Conservation (phyloP, 169 alveolate genomes). For the Plasmodium fragile region DNA sequence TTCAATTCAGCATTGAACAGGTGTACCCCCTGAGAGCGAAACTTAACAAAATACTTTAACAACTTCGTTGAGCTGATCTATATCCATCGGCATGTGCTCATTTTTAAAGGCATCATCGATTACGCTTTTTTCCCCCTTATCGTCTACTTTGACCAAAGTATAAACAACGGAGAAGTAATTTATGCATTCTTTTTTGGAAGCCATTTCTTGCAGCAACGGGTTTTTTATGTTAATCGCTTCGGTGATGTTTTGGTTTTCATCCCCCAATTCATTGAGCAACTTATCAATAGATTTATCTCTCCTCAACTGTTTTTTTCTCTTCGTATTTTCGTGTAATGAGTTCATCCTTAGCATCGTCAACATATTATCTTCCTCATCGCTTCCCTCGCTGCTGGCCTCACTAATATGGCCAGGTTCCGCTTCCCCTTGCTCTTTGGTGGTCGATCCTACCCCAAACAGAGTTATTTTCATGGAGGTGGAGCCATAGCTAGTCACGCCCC, state of each 20-base stretch:
- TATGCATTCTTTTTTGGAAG: neutral
- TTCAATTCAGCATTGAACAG: neutral
- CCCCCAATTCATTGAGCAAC: neutral
- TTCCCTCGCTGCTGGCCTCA: neutral
- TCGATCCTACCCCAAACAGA: neutral
- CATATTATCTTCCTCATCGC: neutral
- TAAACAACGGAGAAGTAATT: neutral
- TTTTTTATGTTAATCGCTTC: neutral
- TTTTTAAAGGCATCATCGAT: neutral
- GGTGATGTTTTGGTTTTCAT: neutral
- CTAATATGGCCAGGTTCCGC: neutral
- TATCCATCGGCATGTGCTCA: neutral
- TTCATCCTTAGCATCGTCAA: neutral
- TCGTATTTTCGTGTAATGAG: neutral
- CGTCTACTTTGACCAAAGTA: constrained; percentile 6
- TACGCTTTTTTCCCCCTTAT: neutral
- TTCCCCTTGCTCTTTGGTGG: neutral
- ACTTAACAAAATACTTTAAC: constrained; percentile 6
- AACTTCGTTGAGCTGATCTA: neutral
- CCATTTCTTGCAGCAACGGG: neutral
- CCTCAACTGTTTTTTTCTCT: neutral
- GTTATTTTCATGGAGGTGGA: neutral
- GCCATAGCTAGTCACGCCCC: constrained; percentile 1
- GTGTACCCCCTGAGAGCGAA: neutral
- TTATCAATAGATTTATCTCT: neutral